Evolutionary conservation across 148 eudicot species (phyloP).

Genomic region (Vaccinium vitisidaea): DNA sequence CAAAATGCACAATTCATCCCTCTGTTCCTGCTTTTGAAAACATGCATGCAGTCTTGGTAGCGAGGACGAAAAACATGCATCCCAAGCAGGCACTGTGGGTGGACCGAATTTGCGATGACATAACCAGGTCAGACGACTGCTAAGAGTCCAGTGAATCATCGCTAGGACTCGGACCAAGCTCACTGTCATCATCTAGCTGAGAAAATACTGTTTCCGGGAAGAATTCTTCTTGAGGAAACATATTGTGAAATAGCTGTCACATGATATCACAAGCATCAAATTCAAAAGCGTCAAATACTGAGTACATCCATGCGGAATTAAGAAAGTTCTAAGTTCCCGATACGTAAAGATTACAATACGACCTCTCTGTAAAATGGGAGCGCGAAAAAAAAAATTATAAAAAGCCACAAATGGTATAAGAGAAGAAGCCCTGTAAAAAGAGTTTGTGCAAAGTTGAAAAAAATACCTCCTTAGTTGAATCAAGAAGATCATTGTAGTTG

Average conservation of each 20-base stretch:
- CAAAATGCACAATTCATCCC: background rate
- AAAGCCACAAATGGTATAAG: background rate
- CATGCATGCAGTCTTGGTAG: background rate
- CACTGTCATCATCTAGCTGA: slow-evolving; percentile 32
- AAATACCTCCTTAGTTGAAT: slow-evolving; percentile 53
- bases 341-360: background rate
- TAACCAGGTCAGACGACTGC: background rate
- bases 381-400: background rate
- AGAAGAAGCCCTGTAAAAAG: background rate
- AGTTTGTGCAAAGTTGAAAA: background rate
- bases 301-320: background rate
- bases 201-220: slow-evolving; percentile 46
- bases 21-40: background rate
- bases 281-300: slow-evolving; percentile 8
- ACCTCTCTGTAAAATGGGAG: background rate
- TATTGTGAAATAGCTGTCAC: slow-evolving; percentile 56
- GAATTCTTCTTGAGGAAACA: slow-evolving; percentile 69
- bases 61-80: background rate
- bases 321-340: background rate
- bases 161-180: slow-evolving; percentile 28
- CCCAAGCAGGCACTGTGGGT: background rate
- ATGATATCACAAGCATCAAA: background rate
- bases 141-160: slow-evolving; percentile 13
- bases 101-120: background rate
- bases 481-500: slow-evolving; percentile 51